Evolutionary conservation across 768 basidiomycete genomes (phyloP), one percentile per base, ranked within the genome.

Genomic region (Russula foetens): DNA sequence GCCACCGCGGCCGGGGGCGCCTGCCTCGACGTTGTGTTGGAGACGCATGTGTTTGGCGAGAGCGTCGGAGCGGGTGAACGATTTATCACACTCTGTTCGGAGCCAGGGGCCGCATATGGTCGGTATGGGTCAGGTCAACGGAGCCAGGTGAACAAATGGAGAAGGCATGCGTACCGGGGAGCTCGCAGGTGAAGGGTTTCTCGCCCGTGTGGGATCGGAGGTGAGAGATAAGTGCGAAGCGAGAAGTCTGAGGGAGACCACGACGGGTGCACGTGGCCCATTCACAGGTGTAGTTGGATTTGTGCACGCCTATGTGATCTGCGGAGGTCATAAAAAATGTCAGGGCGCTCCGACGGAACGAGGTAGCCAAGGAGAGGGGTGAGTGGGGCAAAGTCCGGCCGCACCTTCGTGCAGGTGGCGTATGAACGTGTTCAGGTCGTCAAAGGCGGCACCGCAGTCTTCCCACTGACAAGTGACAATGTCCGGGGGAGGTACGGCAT

Each of bases 21-120:
- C 88, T 0, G 88, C 85, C 2, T 79, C 79, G 69, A 89, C 84
- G 66, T 88, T 85, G 73, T 93, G 90, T 68, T 94, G 90, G 33
- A 90, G 83, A 26, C 92, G 86, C 83, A 93, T 87, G 71, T 97
- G 94, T 69, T 96, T 96, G 23, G 86, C 86, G 21, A 96, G 83
- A 9, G 94, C 92, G 73, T 97, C 94, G 1, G 92, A 92, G 45
- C 94, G 92, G 9, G 93, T 94, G 73, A 98, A 98, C 0, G 90
- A 88, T 68, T 92, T 94, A 77, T 92, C 91, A 70, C 95, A 98
- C 75, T 94, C 94, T 95, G 67, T 26, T n/a, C n/a, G n/a, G n/a
- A n/a, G n/a, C n/a, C n/a, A 29, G n/a, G 24, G 21, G 39, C 23
- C 33, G 7, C 29, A n/a, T n/a, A n/a, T 31, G 29, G 48, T 49